Percentiles rank a stretch among this genome's conserved stretches.
These are phyloP conservation scores for Tolypocladium endophyticum DNA, from an alignment of 2,329 filamentous ascomycete genomes.

Conservation along the genomic window DNA sequence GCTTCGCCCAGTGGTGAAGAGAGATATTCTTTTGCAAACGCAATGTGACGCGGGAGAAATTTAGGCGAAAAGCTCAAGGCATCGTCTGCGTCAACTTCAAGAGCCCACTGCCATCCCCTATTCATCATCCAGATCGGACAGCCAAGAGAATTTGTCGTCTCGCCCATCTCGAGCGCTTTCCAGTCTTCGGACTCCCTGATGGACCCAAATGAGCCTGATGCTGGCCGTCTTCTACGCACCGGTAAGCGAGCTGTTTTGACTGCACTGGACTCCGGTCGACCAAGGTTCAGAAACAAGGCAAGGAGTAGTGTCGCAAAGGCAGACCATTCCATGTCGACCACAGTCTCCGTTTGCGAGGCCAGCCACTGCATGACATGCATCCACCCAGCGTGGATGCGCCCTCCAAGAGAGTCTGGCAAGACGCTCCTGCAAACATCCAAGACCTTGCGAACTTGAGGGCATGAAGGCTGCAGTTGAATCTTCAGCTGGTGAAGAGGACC, in stretches of 20 bases:
- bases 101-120: constrained; percentile 61
- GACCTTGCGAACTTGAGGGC: constrained; percentile 49
- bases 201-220: constrained; percentile 24
- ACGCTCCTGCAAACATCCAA: constrained; percentile 55
- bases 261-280: constrained; percentile 20
- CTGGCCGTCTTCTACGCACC: constrained; percentile 18
- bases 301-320: constrained; percentile 54
- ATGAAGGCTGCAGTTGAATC: constrained; percentile 56
- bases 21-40: constrained; percentile 55
- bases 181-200: constrained; percentile 31
- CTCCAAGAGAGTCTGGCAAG: constrained; percentile 46
- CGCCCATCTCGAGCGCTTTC: constrained; percentile 34
- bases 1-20: constrained; percentile 45
- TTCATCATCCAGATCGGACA: constrained; percentile 50
- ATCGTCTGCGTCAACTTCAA: constrained; percentile 40
- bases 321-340: constrained; percentile 57
- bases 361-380: constrained; percentile 67
- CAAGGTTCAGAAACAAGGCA: constrained; percentile 51
- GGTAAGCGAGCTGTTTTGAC: constrained; percentile 15
- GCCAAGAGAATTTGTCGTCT: constrained; percentile 36
- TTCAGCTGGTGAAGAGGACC: constrained; percentile 54
- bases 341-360: constrained; percentile 31
- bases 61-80: constrained; percentile 11
- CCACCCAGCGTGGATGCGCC: constrained; percentile 58
- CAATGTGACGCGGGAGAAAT: constrained; percentile 42